Evolutionary conservation across 1,284 basidiomycete genomes (phyloP).

Genomic region (Trichosporon asahii): DNA sequence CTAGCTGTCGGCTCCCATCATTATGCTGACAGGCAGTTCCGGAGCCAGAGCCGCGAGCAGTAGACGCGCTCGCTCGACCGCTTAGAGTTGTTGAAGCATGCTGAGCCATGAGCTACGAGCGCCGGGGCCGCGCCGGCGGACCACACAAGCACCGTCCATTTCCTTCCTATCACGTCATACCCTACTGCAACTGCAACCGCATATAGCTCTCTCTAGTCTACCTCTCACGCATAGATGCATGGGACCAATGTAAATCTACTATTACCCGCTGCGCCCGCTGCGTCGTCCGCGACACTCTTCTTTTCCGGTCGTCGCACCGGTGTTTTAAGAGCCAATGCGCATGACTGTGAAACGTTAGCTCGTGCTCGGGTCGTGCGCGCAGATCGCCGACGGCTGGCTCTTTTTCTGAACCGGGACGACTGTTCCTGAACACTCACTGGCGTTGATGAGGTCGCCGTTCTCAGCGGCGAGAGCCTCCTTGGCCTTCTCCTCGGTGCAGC

Average conservation of each 20-base stretch:
- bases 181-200: not conserved
- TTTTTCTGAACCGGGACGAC: not conserved
- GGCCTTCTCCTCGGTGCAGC: slow-evolving; percentile 81
- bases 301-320: not conserved
- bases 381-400: not conserved
- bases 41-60: slow-evolving; percentile 40
- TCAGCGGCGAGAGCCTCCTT: slow-evolving; percentile 84
- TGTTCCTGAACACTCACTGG: slow-evolving; percentile 63
- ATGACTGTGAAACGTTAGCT: slow-evolving; percentile 23
- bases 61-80: slow-evolving; percentile 6
- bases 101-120: not conserved
- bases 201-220: not conserved
- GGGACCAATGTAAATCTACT: slow-evolving; percentile 25
- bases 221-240: slow-evolving; percentile 27
- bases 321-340: slow-evolving; percentile 31
- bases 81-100: not conserved
- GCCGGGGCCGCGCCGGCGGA: not conserved
- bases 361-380: not conserved
- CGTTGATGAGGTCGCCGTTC: slow-evolving; percentile 88
- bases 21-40: slow-evolving; percentile 45
- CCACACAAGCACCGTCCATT: slow-evolving; percentile 1
- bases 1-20: no score
- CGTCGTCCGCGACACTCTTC: slow-evolving; percentile 13
- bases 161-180: slow-evolving; percentile 1
- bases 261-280: slow-evolving; percentile 17